Percentiles rank a stretch among this genome's conserved stretches.
Conservation (phyloP, 108 stramenopile genomes). For the Nitzschia sp. region DNA sequence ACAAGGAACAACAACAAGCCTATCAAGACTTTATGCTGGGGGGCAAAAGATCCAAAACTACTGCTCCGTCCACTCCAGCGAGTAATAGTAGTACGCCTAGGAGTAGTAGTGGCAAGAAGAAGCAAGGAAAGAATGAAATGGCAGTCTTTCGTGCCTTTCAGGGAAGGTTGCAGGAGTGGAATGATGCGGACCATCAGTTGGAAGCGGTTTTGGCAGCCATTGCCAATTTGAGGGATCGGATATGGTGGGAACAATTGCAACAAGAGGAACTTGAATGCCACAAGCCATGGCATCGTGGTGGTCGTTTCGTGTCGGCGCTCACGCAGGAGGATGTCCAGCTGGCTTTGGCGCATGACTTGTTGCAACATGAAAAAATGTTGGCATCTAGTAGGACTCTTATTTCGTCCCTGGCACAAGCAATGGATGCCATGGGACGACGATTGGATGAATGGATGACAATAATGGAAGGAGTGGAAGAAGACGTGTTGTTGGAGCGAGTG, state of each 20-base stretch:
- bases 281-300: slow-evolving; percentile 9
- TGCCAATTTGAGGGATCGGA: slow-evolving; percentile 59
- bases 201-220: slow-evolving; percentile 55
- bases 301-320: slow-evolving; percentile 2
- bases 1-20: slow-evolving; percentile 8
- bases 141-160: slow-evolving; percentile 53
- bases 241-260: slow-evolving; percentile 47
- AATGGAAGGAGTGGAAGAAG: slow-evolving; percentile 26
- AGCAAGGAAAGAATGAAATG: slow-evolving; percentile 12
- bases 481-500: slow-evolving; percentile 15
- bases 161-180: slow-evolving; percentile 65
- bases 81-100: background rate
- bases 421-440: slow-evolving; percentile 70
- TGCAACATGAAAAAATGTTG: slow-evolving; percentile 81
- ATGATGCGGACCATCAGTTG: slow-evolving; percentile 59
- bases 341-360: slow-evolving; percentile 63
- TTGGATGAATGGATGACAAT: slow-evolving; percentile 61
- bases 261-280: slow-evolving; percentile 17
- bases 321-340: slow-evolving; percentile 48
- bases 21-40: slow-evolving; percentile 27
- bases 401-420: slow-evolving; percentile 52
- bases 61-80: slow-evolving; percentile 1
- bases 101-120: background rate
- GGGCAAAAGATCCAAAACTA: background rate
- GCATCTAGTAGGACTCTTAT: slow-evolving; percentile 46